Evolutionary conservation across 495 filamentous ascomycete species (phyloP).

Genomic region (Penicillium lagena): DNA sequence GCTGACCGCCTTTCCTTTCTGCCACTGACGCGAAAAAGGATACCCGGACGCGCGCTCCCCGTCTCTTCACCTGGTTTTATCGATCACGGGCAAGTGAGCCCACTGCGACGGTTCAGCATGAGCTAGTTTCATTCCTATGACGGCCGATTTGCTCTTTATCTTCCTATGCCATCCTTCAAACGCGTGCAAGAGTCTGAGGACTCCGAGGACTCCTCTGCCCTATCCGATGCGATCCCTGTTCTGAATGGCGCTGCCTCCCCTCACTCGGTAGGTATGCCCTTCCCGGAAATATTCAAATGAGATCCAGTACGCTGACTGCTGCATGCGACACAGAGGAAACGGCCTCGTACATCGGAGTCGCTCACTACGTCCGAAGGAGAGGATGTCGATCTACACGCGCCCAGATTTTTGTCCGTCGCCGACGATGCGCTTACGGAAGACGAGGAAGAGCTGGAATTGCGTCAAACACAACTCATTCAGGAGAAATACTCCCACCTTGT

Average conservation of each 20-base stretch:
- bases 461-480: constrained; percentile 65
- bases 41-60: no score
- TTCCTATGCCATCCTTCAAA: constrained; percentile 38
- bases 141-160: constrained; percentile 1
- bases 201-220: constrained; percentile 30
- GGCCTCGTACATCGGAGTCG: constrained; percentile 25
- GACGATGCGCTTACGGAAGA: constrained; percentile 31
- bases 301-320: not conserved
- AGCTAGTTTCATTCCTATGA: not conserved
- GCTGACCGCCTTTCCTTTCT: no score
- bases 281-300: no score
- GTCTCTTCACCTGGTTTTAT: no score
- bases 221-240: constrained; percentile 16
- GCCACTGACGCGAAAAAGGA: no score
- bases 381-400: constrained; percentile 17
- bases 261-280: constrained; percentile 31
- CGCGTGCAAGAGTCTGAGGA: constrained; percentile 39
- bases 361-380: constrained; percentile 17
- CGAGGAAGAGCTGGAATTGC: constrained; percentile 51
- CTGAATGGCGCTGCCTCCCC: constrained; percentile 36
- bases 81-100: no score
- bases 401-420: constrained; percentile 21
- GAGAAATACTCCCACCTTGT: constrained; percentile 45
- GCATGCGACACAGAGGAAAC: constrained; percentile 28
- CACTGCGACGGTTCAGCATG: not conserved